Conservation (phyloP, 176 grass and related monocot species). For the Elaeis guineensis region DNA sequence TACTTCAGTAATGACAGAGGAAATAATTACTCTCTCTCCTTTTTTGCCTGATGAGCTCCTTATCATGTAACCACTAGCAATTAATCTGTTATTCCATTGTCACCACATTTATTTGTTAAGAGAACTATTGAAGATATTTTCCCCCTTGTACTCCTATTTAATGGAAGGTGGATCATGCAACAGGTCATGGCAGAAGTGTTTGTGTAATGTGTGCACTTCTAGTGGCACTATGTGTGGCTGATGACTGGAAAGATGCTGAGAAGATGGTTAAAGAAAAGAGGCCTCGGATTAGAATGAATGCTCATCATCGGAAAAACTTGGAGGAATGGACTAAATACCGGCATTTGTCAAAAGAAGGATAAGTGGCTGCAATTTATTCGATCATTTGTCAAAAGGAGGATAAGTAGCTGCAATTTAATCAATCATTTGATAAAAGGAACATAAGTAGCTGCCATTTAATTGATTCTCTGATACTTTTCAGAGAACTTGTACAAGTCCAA, state of each 20-base stretch:
- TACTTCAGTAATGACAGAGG: too few relatives aligned
- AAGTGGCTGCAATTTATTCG: neutral
- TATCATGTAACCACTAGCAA: too few relatives aligned
- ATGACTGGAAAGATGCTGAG: constrained; percentile 73
- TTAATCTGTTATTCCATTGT: too few relatives aligned
- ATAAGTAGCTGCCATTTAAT: neutral
- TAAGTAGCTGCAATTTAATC: too few relatives aligned
- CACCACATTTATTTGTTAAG: too few relatives aligned
- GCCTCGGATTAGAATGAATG: constrained; percentile 71
- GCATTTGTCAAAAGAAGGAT: constrained; percentile 34
- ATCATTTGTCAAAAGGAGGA: too few relatives aligned
- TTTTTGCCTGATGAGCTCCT: too few relatives aligned
- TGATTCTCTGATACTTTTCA: constrained; percentile 6
- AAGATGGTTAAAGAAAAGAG: constrained; percentile 63
- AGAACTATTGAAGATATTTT: too few relatives aligned
- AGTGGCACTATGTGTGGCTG: constrained; percentile 48
- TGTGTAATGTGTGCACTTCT: constrained; percentile 75
- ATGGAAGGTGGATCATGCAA: neutral
- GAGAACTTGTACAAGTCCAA: too few relatives aligned
- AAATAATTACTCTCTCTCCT: too few relatives aligned
- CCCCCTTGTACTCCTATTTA: too few relatives aligned
- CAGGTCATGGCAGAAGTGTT: constrained; percentile 92
- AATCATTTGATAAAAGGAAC: too few relatives aligned
- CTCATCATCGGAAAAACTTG: constrained; percentile 68
- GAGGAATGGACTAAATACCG: constrained; percentile 65